Conservation (phyloP, 2,329 filamentous ascomycete species). For the Lachnellula occidentalis region DNA sequence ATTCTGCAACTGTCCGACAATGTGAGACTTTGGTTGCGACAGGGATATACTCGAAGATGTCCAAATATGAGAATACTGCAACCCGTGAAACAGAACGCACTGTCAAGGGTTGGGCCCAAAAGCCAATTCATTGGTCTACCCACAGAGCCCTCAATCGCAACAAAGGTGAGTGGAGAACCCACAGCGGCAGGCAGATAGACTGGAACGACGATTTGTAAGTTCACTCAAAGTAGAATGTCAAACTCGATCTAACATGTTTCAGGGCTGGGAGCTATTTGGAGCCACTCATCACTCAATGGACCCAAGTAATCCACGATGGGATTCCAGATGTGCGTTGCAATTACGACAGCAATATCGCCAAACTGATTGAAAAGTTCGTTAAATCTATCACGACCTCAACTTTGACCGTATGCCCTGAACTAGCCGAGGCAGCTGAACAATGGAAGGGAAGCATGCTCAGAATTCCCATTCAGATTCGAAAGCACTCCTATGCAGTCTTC, state of each 20-base stretch:
- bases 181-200: neutral
- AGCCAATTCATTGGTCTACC: constrained; percentile 13
- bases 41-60: constrained; percentile 3
- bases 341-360: neutral
- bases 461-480: neutral
- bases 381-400: neutral
- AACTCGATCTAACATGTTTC: neutral
- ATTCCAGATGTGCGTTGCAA: neutral
- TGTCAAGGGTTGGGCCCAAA: constrained; percentile 1
- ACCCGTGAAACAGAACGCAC: neutral
- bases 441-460: neutral
- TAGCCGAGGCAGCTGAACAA: neutral
- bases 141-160: constrained; percentile 10
- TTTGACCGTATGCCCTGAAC: neutral
- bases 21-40: neutral
- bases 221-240: neutral
- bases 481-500: neutral
- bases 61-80: neutral
- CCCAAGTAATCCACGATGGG: neutral
- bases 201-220: constrained; percentile 23
- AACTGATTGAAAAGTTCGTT: neutral
- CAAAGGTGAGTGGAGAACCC: constrained; percentile 7
- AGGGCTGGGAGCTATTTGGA: neutral
- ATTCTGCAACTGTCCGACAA: neutral
- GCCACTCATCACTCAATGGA: neutral